Evolutionary conservation across 2,329 filamentous ascomycete genomes (phyloP), one percentile per base, ranked within the genome.

Genomic region (Sphaerostilbella broomeana): DNA sequence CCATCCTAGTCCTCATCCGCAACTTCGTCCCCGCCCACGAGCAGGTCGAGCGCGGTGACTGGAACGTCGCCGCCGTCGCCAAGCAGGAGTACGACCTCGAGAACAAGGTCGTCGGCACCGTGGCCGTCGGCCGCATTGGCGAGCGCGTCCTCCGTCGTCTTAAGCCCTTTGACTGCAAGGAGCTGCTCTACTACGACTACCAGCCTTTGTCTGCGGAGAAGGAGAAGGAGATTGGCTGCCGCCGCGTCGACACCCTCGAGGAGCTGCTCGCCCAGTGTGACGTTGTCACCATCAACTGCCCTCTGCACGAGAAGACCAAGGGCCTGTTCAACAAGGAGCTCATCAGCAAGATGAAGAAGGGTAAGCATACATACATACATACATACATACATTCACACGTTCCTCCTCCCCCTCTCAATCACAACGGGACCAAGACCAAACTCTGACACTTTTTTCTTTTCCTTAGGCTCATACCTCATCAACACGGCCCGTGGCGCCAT

Each of bases 41-140:
- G 75, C 81, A 87, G 76, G 84, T 98, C 59, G 75, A 81, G 65
- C 68, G 70, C 44, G 92, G 92, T 49, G 86, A 95, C 47, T 98
- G 92, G 92, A 76, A 98, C 62, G 92, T 98, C 37, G 92, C 92
- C 45, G 89, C 77, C 39, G 90, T 89, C 18, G 92, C 92, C 62
- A 97, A 97, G 84, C 89, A 95, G 71, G 90, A 97, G 75, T 98
- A 82, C 65, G 92, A 98, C 60, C 82, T 98, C 42, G 92, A 97
- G 78, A 75, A 76, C 75, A 98, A 98, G 81, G 86, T 94, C 34
- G 92, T 98, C 54, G 92, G 92, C 58, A 98, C 92, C 61, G 92
- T 98, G 44, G 92, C 86, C 58, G 89, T 97, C 47, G 92, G 92
- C 64, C 87, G 92, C 63, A 98, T 98, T 57, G 92, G 92, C 58